Evolutionary conservation across 768 basidiomycete species (phyloP), one percentile per base, ranked within the genome.

Genomic region (Artomyces pyxidatus): DNA sequence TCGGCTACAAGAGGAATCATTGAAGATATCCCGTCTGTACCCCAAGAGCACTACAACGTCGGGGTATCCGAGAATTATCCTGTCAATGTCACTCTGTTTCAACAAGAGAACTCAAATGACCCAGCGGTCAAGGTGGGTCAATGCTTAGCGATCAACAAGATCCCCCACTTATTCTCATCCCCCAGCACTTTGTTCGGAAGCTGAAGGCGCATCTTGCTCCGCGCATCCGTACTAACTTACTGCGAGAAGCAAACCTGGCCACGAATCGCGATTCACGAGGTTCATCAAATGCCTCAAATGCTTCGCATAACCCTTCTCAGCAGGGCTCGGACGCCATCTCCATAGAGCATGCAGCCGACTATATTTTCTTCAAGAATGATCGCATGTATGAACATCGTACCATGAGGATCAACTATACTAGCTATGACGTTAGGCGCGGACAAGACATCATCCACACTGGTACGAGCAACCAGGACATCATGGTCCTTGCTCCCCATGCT

Each of bases 341-440:
- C 42, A 43, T 32, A 23, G 7, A 5, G 6, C 17, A 22, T n/a
- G n/a, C n/a, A n/a, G n/a, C n/a, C n/a, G n/a, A 28, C 28, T 4
- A 32, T n/a, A 37, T 62, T 6, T 12, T 54, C 2, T 35, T 63
- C 21, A 17, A 19, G 9, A 40, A 56, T 8, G 39, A 61, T 45
- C 46, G 45, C 12, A 47, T 65, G 4, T 63, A 61, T 47, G 17
- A 37, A 3, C 61, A 64, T 48, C 37, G 49, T 6, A 53, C 42
- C 1, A 6, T 59, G 6, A 52, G 45, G 0, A 23, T 65, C 30
- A 61, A 56, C 32, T 60, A 50, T 37, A 61, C 59, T 2, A 58
- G 60, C 2, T 61, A 61, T 41, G 49, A 61, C 42, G 29, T 58
- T 11, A 47, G 44, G 8, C 54, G 48, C 3, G 57, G 22, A n/a